These are phyloP conservation scores for Cytidiella melzeri DNA, from an alignment of 768 basidiomycete species.

Conservation along the genomic window DNA sequence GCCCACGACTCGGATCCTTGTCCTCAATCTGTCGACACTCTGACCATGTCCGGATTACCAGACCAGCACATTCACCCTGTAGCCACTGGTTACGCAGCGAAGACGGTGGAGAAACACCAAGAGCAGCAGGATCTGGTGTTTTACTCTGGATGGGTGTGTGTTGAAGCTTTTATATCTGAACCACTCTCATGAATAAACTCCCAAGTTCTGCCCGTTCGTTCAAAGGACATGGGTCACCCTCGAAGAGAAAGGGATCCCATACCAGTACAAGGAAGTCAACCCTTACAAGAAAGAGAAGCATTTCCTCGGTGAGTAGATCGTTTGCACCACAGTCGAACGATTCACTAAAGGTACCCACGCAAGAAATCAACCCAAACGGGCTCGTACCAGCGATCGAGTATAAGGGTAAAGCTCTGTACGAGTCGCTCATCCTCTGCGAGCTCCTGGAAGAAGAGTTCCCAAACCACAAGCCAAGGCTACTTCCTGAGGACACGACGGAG, in stretches of 20 bases:
- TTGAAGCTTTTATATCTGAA: neutral
- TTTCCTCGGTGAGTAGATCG: conserved; percentile 38
- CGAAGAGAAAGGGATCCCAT: conserved; percentile 60
- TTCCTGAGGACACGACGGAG: conserved; percentile 45
- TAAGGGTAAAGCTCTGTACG: conserved; percentile 49
- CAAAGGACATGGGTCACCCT: conserved; percentile 62
- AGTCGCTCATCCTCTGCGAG: conserved; percentile 58
- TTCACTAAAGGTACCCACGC: neutral
- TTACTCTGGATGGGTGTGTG: conserved; percentile 52
- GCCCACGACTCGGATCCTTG: neutral
- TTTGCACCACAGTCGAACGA: neutral
- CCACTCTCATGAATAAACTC: neutral
- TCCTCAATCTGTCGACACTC: neutral
- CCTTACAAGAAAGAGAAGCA: conserved; percentile 64
- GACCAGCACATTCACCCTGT: conserved; percentile 50
- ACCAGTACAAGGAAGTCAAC: conserved; percentile 63
- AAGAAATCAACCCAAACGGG: conserved; percentile 61
- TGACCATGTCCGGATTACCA: conserved; percentile 18
- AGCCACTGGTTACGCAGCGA: conserved; percentile 50
- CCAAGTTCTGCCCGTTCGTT: conserved; percentile 50
- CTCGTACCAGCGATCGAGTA: conserved; percentile 58
- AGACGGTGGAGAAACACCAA: conserved; percentile 47
- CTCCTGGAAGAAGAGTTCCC: conserved; percentile 62
- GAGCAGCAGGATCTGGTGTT: conserved; percentile 50
- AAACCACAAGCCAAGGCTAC: conserved; percentile 36